Base-by-base conservation (phyloP, 805 yeast genomes). In the Nakazawaea pomicola region DNA sequence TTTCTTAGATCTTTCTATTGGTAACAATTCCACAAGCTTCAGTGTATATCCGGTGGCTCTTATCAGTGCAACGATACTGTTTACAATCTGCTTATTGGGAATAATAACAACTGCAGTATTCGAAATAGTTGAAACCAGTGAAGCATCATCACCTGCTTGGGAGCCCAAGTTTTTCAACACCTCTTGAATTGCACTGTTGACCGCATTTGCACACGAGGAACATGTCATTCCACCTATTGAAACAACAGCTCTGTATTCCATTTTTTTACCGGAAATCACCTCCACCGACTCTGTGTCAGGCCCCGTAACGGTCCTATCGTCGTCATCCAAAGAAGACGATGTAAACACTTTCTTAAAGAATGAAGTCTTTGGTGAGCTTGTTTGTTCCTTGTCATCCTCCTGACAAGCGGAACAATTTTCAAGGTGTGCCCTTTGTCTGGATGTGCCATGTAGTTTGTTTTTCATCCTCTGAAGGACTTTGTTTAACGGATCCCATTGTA, bases 221-320 rank as follows among this genome's bases (percentile, higher is more conserved):
- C 88, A 80, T 2, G 85, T 74, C 88, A 83, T 80, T 2, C 86
- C 88, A 9, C 70, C 70, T 38, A 83, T 64, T 6, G 79, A 62
- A 41, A 75, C 70, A 1, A 74, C 70, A 0, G 83, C 86, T 36
- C 76, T 55, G 45, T 58, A 72, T 33, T 62, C 63, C 20, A n/a
- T n/a, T n/a, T n/a, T n/a, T n/a, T n/a, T n/a, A n/a, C n/a, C n/a
- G n/a, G n/a, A n/a, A n/a, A n/a, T 45, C 37, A 6, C 51, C 42
- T 14, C 33, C 45, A 14, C 45, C 46, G 1, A 54, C 27, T 3
- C 50, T 46, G n/a, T 53, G 56, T 19, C 56, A 25, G n/a, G n/a
- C n/a, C n/a, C n/a, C n/a, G n/a, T n/a, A n/a, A n/a, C n/a, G n/a
- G n/a, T n/a, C n/a, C n/a, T n/a, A n/a, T n/a, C n/a, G n/a, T n/a